These are phyloP conservation scores for Sporothrix brasiliensis DNA, from an alignment of 2,329 filamentous ascomycete genomes.

Conservation along the genomic window DNA sequence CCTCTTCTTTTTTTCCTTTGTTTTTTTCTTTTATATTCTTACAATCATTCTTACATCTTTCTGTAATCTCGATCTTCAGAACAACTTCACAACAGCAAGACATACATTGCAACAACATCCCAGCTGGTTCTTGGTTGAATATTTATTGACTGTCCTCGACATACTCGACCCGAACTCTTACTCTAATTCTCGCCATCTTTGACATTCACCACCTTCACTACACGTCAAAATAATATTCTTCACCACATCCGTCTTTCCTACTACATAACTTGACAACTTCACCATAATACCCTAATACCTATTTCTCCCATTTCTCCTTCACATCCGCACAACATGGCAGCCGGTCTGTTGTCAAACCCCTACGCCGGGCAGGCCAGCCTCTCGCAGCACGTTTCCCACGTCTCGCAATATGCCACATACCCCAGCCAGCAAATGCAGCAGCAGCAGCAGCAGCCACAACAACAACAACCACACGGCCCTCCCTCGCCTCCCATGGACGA, in stretches of 20 bases:
- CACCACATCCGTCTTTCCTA: background rate
- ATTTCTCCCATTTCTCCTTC: background rate
- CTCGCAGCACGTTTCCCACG: conserved; percentile 22
- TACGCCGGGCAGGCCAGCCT: conserved; percentile 45
- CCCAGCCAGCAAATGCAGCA: conserved; percentile 29
- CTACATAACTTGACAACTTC: no score
- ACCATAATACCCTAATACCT: conserved; percentile 21
- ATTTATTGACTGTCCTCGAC: conserved; percentile 1
- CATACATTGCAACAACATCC: conserved; percentile 37
- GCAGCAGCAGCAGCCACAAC: background rate
- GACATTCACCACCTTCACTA: background rate
- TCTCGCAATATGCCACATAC: conserved; percentile 36
- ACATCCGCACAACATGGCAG: conserved; percentile 46
- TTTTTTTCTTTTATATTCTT: background rate
- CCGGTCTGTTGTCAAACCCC: conserved; percentile 48
- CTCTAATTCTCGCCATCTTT: conserved; percentile 7
- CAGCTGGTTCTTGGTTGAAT: conserved; percentile 45
- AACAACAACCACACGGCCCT: conserved; percentile 45
- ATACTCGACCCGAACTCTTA: conserved; percentile 10
- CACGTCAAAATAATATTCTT: background rate
- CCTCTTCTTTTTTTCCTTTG: conserved; percentile 2
- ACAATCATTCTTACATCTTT: conserved; percentile 19
- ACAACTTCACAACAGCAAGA: conserved; percentile 38
- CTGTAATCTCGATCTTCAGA: conserved; percentile 22
- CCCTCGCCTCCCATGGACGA: conserved; percentile 78